Evolutionary conservation across 2,329 filamentous ascomycete genomes (phyloP).

Genomic region (Trichophyton benhamiae): DNA sequence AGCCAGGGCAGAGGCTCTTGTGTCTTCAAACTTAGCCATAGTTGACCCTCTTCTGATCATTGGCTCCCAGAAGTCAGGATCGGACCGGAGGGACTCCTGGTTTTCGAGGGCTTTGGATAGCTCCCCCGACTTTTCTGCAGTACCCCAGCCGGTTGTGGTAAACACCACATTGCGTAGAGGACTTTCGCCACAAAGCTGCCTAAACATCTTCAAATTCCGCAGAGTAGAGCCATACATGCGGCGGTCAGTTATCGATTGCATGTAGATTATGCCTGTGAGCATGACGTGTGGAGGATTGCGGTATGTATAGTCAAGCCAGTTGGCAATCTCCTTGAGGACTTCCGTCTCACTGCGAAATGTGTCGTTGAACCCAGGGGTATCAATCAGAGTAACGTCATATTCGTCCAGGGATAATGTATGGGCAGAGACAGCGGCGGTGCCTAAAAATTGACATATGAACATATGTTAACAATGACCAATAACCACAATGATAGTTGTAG

Average conservation of each 20-base stretch:
- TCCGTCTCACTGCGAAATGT: slow-evolving; percentile 5
- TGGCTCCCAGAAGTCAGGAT: slow-evolving; percentile 5
- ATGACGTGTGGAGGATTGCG: slow-evolving; percentile 5
- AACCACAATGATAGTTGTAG: not conserved
- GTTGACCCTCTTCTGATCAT: slow-evolving; percentile 5
- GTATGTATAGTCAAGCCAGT: slow-evolving; percentile 8
- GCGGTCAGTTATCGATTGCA: slow-evolving; percentile 6
- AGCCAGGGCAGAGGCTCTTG: not conserved
- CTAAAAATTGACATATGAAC: not conserved
- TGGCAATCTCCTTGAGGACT: slow-evolving; percentile 4
- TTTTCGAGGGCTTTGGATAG: slow-evolving; percentile 2
- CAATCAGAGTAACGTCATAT: slow-evolving; percentile 10
- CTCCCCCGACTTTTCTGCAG: slow-evolving; percentile 5
- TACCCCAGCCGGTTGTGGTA: slow-evolving; percentile 6
- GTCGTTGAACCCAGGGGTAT: slow-evolving; percentile 15
- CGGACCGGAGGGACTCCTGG: not conserved
- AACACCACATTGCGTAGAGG: slow-evolving; percentile 4
- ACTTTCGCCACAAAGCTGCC: slow-evolving; percentile 6
- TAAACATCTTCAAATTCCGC: slow-evolving; percentile 5
- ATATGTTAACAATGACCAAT: not conserved
- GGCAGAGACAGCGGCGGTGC: slow-evolving; percentile 2
- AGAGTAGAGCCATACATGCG: slow-evolving; percentile 7
- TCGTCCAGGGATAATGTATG: not conserved
- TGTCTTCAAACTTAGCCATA: slow-evolving; percentile 3
- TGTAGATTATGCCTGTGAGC: slow-evolving; percentile 7